Percentiles rank a stretch among this genome's conserved stretches.
These are phyloP conservation scores for Claviceps capensis DNA, from an alignment of 2,329 filamentous ascomycete species.

Conservation along the genomic window DNA sequence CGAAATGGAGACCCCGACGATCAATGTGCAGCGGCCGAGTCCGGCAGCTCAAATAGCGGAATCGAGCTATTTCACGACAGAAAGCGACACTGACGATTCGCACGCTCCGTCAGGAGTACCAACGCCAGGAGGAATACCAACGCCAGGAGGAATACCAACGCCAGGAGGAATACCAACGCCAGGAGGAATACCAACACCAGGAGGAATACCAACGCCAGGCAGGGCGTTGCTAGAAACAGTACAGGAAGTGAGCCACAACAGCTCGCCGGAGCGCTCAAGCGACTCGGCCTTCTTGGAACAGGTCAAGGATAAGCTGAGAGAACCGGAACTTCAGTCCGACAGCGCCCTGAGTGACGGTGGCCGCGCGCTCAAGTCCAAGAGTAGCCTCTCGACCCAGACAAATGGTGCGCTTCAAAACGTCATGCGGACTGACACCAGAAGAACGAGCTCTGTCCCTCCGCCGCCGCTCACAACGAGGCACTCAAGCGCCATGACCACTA, in stretches of 20 bases:
- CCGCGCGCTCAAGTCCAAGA: constrained; percentile 31
- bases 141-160: constrained; percentile 44
- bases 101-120: constrained; percentile 34
- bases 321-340: constrained; percentile 28
- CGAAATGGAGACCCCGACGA: constrained; percentile 36
- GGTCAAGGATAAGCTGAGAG: constrained; percentile 33
- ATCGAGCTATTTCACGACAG: constrained; percentile 24
- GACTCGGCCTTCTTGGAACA: constrained; percentile 35
- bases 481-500: constrained; percentile 49
- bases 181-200: constrained; percentile 43
- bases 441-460: constrained; percentile 35
- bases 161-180: constrained; percentile 47
- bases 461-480: constrained; percentile 47
- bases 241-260: constrained; percentile 71
- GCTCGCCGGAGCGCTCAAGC: constrained; percentile 43
- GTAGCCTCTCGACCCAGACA: constrained; percentile 35
- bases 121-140: constrained; percentile 44
- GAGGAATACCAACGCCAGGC: constrained; percentile 42
- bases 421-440: constrained; percentile 26
- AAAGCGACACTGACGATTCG: constrained; percentile 40
- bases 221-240: constrained; percentile 71
- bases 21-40: constrained; percentile 38
- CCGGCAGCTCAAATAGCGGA: constrained; percentile 32
- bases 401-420: constrained; percentile 55
- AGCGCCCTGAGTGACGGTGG: constrained; percentile 22